Evolutionary conservation across 1,139 yeast genomes (phyloP).

Genomic region (Hanseniaspora sp.): DNA sequence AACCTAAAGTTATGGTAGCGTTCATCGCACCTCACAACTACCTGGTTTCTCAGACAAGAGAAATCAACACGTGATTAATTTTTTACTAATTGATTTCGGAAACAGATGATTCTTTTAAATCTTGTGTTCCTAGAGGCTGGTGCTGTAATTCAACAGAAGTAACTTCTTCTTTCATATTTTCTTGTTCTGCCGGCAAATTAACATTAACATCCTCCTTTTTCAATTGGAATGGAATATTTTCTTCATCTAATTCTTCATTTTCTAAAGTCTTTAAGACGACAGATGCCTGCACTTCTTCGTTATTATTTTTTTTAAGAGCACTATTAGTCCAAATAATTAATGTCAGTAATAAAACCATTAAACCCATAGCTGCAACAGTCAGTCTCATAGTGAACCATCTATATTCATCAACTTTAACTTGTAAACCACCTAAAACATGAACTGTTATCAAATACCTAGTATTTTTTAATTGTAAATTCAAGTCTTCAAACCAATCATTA

Average conservation of each 20-base stretch:
- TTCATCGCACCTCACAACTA: too few relatives aligned
- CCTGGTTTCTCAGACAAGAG: too few relatives aligned
- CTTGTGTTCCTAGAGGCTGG: conserved; percentile 2
- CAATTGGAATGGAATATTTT: conserved; percentile 18
- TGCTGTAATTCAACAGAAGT: background rate
- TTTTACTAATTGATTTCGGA: conserved; percentile 9
- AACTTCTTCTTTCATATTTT: background rate
- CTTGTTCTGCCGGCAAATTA: background rate
- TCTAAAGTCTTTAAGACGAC: conserved; percentile 27
- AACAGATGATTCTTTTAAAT: background rate
- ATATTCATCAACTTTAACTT: conserved; percentile 75
- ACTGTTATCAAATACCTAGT: conserved; percentile 78
- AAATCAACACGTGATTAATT: too few relatives aligned
- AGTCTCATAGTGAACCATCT: conserved; percentile 91
- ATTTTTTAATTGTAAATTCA: conserved; percentile 67
- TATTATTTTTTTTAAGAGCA: conserved; percentile 31
- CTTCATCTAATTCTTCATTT: conserved; percentile 26
- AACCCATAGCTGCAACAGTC: conserved; percentile 40
- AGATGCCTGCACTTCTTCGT: conserved; percentile 26
- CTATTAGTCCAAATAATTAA: conserved; percentile 42
- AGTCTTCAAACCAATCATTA: conserved; percentile 59
- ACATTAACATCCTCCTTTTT: background rate
- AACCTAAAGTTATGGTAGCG: too few relatives aligned
- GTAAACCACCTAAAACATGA: conserved; percentile 67
- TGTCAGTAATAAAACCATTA: conserved; percentile 33